Base-by-base conservation (phyloP, 805 yeast species). In the Yarrowia porcina region DNA sequence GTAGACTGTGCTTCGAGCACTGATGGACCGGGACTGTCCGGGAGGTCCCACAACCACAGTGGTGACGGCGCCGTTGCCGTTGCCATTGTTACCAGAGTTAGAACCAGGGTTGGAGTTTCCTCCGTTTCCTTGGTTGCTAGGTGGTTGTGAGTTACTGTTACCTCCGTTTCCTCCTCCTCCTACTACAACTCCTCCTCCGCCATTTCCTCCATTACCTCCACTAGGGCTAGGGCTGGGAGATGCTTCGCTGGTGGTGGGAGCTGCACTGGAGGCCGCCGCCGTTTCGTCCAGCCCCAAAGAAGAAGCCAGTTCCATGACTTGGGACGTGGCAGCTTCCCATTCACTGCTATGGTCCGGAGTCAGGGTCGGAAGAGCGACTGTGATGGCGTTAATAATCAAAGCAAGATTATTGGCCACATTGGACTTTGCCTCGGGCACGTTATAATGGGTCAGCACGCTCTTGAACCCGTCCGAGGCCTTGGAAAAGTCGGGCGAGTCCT, bases 401-500 rank as follows among this genome's bases (percentile, higher is more conserved):
- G 49, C 61, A 20, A 56, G 61, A 30, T 30, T 39, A 30, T 39
- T 32, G 38, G 49, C 49, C 25, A 56, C 49, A 38, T 56, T 56
- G 36, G 36, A 30, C 38, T 39, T 56, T 10, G 61, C 61, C 20
- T 39, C 32, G 28, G 61, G 49, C 20, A 41, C 61, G 30, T 56
- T 27, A 39, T 56, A 56, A n/a, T 56, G 61, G 30, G 61, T 27
- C 17, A 38, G 47, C 36, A 41, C 61, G 30, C 15, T 39, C 28
- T 39, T 39, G 39, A 56, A 56, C 12, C 61, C 61, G 21, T 56
- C 61, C 10, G 49, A 27, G 18, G 61, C 61, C 49, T 39, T 39
- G 28, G 61, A 39, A 17, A 39, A 56, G 61, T 56, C 61, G 3
- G 61, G 61, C n/a, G 61, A 56, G 49, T 25, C 17, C 49, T 56